Percentiles rank a stretch among this genome's conserved stretches.
phyloP scores from a whole-genome alignment of 2,329 filamentous ascomycete species.

The Dothideomycetes sp. region DNA sequence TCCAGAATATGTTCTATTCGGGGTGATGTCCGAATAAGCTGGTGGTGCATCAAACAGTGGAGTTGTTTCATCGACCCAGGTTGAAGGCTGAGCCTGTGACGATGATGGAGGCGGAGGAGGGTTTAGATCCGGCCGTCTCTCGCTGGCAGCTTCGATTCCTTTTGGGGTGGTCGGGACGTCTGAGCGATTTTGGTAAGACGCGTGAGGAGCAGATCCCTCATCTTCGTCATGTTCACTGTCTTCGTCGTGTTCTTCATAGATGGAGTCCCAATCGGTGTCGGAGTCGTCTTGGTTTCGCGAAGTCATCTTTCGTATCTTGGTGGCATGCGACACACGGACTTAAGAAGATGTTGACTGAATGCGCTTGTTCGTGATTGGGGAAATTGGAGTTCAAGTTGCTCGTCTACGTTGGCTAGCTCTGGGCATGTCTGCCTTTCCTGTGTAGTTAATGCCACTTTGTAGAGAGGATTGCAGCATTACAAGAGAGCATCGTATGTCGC shows the following conservation, averaged over 20 bases:
- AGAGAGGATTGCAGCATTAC: no score
- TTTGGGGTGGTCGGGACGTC: background rate
- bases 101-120: background rate
- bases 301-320: background rate
- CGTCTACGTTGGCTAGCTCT: no score
- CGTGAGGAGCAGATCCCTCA: no score
- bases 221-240: no score
- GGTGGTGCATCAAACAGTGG: conserved; percentile 7
- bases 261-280: background rate
- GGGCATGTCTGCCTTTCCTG: no score
- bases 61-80: conserved; percentile 2
- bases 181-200: no score
- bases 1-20: background rate
- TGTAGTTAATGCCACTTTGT: no score
- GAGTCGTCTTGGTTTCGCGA: background rate
- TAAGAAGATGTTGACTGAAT: no score
- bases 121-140: background rate
- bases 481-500: no score
- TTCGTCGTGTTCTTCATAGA: background rate
- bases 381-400: no score
- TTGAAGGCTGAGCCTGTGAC: background rate
- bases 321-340: no score
- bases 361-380: no score
- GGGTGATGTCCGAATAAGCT: conserved; percentile 7
- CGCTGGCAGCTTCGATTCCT: background rate